A percentile compares a stretch with the other conserved stretches of the same genome.
Conservation (phyloP, 345 rosid genomes). For the Lumnitzera racemosa region DNA sequence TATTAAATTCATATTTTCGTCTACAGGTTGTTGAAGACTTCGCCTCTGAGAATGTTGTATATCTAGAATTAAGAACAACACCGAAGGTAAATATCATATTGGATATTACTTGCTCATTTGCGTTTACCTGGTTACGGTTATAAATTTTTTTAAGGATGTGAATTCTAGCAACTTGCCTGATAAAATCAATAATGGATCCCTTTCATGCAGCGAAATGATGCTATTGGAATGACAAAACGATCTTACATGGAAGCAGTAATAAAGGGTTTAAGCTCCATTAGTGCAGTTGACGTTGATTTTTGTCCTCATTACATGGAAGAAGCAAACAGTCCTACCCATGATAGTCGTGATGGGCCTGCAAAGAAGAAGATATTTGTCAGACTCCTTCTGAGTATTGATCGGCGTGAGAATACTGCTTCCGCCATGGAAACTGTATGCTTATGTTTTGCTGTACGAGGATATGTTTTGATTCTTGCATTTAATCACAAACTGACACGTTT, state of each 20-base stretch:
- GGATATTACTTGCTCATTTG: background rate
- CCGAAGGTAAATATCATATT: constrained; percentile 57
- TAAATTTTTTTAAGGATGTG: no score
- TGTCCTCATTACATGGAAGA: constrained; percentile 14
- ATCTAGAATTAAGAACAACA: constrained; percentile 86
- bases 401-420: constrained; percentile 76
- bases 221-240: constrained; percentile 84
- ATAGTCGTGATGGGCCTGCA: constrained; percentile 24
- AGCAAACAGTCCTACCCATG: constrained; percentile 7
- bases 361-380: constrained; percentile 74
- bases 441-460: background rate
- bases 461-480: background rate
- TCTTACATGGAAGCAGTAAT: constrained; percentile 93
- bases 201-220: constrained; percentile 57
- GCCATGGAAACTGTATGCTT: constrained; percentile 89
- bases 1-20: background rate
- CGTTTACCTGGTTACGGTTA: background rate
- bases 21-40: constrained; percentile 84
- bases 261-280: constrained; percentile 57
- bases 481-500: constrained; percentile 6
- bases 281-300: constrained; percentile 56
- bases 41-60: constrained; percentile 82
- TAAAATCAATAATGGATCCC: constrained; percentile 9
- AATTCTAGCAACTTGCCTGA: background rate
- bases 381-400: constrained; percentile 96